phyloP scores from a whole-genome alignment of 2,329 filamentous ascomycete species.

The Talaromyces sp. region DNA sequence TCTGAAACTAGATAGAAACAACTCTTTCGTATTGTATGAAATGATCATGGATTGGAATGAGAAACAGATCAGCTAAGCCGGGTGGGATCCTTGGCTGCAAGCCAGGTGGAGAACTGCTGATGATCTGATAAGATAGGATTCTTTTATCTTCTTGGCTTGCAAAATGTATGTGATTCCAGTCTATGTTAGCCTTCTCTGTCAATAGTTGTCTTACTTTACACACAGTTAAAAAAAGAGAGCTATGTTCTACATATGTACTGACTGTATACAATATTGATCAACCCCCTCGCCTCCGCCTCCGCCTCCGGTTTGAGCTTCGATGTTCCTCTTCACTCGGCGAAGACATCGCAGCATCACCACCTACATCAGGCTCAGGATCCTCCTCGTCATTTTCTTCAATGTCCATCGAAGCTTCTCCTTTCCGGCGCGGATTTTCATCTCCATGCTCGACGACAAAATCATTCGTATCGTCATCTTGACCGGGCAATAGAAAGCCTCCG shows the following conservation, averaged over 20 bases:
- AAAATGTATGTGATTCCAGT: too few species aligned
- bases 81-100: neutral
- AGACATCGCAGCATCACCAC: slow-evolving; percentile 17
- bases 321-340: slow-evolving; percentile 3
- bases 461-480: slow-evolving; percentile 18
- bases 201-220: neutral
- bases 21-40: too few species aligned
- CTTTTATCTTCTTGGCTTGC: too few species aligned
- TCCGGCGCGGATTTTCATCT: slow-evolving; percentile 1
- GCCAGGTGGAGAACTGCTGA: neutral
- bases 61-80: too few species aligned
- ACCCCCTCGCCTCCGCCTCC: slow-evolving; percentile 15
- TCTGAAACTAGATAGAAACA: neutral
- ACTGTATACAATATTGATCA: neutral
- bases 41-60: neutral
- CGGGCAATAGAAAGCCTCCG: slow-evolving; percentile 23
- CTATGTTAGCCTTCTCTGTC: too few species aligned
- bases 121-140: slow-evolving; percentile 9
- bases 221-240: neutral
- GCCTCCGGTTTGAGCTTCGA: slow-evolving; percentile 4
- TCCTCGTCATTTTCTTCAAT: slow-evolving; percentile 11
- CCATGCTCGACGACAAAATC: slow-evolving; percentile 29
- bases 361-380: slow-evolving; percentile 13
- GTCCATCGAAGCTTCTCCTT: slow-evolving; percentile 11
- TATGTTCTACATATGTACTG: neutral